Evolutionary conservation across 257 asterid genomes (phyloP).

Genomic region (Leonotis leonurus): DNA sequence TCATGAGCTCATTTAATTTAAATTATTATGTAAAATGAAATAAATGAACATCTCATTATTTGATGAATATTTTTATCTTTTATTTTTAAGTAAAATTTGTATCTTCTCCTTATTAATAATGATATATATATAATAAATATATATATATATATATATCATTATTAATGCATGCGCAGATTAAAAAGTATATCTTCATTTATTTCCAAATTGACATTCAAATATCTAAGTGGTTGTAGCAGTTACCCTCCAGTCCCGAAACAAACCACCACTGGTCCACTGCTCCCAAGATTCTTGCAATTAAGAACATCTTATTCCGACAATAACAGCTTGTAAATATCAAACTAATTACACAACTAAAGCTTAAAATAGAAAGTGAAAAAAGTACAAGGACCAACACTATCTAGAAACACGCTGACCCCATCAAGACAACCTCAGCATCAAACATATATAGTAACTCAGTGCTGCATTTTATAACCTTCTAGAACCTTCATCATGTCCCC

Average conservation of each 20-base stretch:
- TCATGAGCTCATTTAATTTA: too few relatives aligned
- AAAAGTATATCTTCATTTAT: too few relatives aligned
- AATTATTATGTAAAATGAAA: too few relatives aligned
- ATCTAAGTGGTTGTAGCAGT: too few relatives aligned
- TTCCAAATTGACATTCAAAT: too few relatives aligned
- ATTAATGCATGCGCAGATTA: too few relatives aligned
- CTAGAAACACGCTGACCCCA: constrained; percentile 16
- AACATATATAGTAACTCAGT: constrained; percentile 7
- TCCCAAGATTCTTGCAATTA: not conserved
- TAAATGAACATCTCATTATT: too few relatives aligned
- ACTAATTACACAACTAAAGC: constrained; percentile 4
- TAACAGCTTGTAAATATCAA: constrained; percentile 8
- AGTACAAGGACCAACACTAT: constrained; percentile 18
- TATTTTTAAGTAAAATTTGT: too few relatives aligned
- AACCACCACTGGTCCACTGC: not conserved
- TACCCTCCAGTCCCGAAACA: not conserved
- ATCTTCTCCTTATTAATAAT: too few relatives aligned
- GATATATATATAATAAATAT: too few relatives aligned
- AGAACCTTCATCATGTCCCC: constrained; percentile 15
- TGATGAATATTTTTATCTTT: too few relatives aligned
- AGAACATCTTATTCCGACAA: constrained; percentile 12
- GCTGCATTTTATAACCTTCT: constrained; percentile 23
- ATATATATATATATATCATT: too few relatives aligned
- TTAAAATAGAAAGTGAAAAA: not conserved
- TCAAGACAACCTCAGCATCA: constrained; percentile 9